These are phyloP conservation scores for Vitis hybrid DNA, from an alignment of 177 flowering plant genomes.

Conservation along the genomic window DNA sequence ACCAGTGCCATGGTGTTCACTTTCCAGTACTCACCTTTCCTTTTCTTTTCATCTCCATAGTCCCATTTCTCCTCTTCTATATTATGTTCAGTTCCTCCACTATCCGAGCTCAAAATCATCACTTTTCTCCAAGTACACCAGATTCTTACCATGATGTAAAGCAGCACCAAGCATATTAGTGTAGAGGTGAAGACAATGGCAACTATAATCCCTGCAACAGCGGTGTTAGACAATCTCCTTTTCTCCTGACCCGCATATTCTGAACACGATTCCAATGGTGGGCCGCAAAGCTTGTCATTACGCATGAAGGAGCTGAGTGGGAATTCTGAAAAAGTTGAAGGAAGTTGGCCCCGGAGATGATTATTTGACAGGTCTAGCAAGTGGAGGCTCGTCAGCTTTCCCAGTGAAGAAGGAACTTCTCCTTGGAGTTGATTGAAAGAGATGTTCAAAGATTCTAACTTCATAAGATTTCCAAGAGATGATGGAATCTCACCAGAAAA, in stretches of 20 bases:
- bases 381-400: slow-evolving; percentile 71
- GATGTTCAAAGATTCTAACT: slow-evolving; percentile 75
- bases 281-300: slow-evolving; percentile 72
- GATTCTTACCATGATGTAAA: slow-evolving; percentile 82
- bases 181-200: slow-evolving; percentile 80
- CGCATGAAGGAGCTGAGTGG: slow-evolving; percentile 63
- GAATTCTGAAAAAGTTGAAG: slow-evolving; percentile 58
- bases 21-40: slow-evolving; percentile 53
- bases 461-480: slow-evolving; percentile 64
- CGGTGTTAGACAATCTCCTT: slow-evolving; percentile 44
- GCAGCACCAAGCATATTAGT: slow-evolving; percentile 61
- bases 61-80: slow-evolving; percentile 54
- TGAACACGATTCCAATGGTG: slow-evolving; percentile 53
- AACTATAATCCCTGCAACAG: slow-evolving; percentile 62
- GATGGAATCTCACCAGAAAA: slow-evolving; percentile 76
- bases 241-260: slow-evolving; percentile 13
- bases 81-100: slow-evolving; percentile 34
- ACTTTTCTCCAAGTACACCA: slow-evolving; percentile 81
- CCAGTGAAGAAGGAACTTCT: slow-evolving; percentile 62
- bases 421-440: slow-evolving; percentile 75
- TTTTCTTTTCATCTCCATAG: slow-evolving; percentile 40
- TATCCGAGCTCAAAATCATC: slow-evolving; percentile 55
- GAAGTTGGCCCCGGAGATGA: slow-evolving; percentile 66
- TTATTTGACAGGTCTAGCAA: slow-evolving; percentile 70
- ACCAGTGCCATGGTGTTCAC: slow-evolving; percentile 37